Evolutionary conservation across 1,139 yeast species (phyloP).

Genomic region (Scheffersomyces lignicola): DNA sequence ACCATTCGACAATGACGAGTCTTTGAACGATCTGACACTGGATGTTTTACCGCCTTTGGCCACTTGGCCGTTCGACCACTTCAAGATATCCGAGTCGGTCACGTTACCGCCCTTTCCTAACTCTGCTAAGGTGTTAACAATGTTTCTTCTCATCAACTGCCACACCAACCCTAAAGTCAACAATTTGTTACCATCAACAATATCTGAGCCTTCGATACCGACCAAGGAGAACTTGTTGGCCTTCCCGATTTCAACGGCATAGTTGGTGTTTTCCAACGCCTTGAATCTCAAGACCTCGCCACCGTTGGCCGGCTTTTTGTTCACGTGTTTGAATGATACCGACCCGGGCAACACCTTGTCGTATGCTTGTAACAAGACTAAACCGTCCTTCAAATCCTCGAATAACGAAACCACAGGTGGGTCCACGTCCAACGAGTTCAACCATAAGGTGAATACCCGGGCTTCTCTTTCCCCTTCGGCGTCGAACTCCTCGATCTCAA

Average conservation of each 20-base stretch:
- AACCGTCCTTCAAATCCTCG: conserved; percentile 95
- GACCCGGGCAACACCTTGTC: conserved; percentile 95
- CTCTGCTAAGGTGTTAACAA: conserved; percentile 74
- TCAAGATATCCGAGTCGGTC: conserved; percentile 80
- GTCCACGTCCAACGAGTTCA: conserved; percentile 92
- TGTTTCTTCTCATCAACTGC: conserved; percentile 98
- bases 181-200: conserved; percentile 88
- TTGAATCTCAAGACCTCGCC: conserved; percentile 81
- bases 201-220: conserved; percentile 98
- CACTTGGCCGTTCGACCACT: conserved; percentile 91
- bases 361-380: conserved; percentile 84
- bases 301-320: conserved; percentile 76
- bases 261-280: conserved; percentile 93
- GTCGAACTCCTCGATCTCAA: conserved; percentile 91
- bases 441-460: conserved; percentile 95
- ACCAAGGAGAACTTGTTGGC: conserved; percentile 89
- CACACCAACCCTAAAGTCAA: conserved; percentile 94
- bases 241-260: conserved; percentile 94
- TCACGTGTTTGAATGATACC: conserved; percentile 77
- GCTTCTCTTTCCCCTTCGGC: conserved; percentile 99
- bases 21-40: conserved; percentile 81
- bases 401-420: conserved; percentile 90
- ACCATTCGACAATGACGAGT: conserved; percentile 71
- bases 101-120: conserved; percentile 65
- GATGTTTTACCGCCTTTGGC: conserved; percentile 75